A percentile compares a stretch with the other conserved stretches of the same genome.
phyloP scores from a whole-genome alignment of 108 stramenopile genomes.

The Fragilariopsis cylindrus region DNA sequence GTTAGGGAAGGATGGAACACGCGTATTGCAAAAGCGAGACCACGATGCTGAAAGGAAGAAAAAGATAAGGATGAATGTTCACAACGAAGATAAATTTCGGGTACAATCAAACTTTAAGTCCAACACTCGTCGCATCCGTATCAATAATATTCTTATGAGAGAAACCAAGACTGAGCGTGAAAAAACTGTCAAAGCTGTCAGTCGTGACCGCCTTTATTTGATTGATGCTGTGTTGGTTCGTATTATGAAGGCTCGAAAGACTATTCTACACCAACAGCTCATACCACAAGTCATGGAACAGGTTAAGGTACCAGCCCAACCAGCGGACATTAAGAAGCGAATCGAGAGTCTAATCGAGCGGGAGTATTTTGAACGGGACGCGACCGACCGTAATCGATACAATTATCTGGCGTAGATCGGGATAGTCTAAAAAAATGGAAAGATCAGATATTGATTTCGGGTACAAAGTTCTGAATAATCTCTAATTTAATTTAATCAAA shows the following conservation, averaged over 20 bases:
- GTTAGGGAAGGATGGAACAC: constrained; percentile 80
- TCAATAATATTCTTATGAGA: constrained; percentile 94
- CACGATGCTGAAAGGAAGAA: constrained; percentile 54
- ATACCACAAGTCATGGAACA: constrained; percentile 92
- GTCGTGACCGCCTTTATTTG: constrained; percentile 91
- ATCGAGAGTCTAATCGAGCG: constrained; percentile 97
- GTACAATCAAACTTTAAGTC: constrained; percentile 82
- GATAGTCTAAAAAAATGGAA: no score
- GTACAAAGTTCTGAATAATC: no score
- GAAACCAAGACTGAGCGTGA: constrained; percentile 92
- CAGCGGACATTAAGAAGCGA: constrained; percentile 91
- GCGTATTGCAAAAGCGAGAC: constrained; percentile 75
- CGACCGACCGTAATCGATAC: constrained; percentile 85
- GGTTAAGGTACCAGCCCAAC: constrained; percentile 88
- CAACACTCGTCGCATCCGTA: constrained; percentile 88
- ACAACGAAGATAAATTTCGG: constrained; percentile 76
- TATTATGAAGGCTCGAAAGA: constrained; percentile 99
- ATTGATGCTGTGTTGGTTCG: constrained; percentile 97
- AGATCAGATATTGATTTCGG: no score
- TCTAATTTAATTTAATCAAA: no score
- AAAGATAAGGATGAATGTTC: constrained; percentile 66
- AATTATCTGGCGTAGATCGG: constrained; percentile 91
- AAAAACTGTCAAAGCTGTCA: constrained; percentile 91
- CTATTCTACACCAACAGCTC: constrained; percentile 83
- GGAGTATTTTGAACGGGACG: constrained; percentile 96